phyloP scores from a whole-genome alignment of 345 rosid species.

The Eucalyptus erythrocorys region DNA sequence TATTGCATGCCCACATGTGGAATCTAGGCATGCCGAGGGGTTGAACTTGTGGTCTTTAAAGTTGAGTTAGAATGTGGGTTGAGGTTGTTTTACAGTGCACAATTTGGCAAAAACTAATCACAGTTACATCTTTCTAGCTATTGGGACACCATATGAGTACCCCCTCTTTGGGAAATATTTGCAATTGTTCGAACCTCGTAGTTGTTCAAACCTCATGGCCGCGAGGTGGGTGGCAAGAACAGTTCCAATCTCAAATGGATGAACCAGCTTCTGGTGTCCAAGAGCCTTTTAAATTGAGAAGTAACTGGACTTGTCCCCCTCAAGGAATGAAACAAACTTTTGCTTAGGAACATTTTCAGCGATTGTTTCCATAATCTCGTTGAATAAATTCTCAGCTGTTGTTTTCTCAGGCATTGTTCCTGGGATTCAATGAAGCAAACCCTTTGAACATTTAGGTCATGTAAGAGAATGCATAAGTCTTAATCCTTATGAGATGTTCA shows the following conservation, averaged over 20 bases:
- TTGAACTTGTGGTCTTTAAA: background rate
- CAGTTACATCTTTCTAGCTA: background rate
- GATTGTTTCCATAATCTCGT: constrained; percentile 53
- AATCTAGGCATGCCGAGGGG: too few relatives aligned
- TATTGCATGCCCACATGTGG: too few relatives aligned
- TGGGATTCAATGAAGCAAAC: background rate
- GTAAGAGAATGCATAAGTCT: background rate
- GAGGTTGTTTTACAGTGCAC: background rate
- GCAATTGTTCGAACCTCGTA: too few relatives aligned
- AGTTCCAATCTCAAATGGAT: constrained; percentile 81
- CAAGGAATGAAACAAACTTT: constrained; percentile 54
- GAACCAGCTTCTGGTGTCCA: constrained; percentile 70
- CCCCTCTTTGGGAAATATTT: background rate
- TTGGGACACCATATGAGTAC: background rate
- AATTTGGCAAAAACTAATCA: too few relatives aligned
- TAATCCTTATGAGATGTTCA: too few relatives aligned
- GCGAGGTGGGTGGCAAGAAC: background rate
- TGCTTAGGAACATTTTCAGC: constrained; percentile 49
- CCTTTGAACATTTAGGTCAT: background rate
- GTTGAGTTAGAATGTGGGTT: background rate
- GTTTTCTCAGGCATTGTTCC: constrained; percentile 75
- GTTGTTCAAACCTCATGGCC: background rate
- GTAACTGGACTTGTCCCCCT: constrained; percentile 42
- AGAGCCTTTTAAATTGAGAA: constrained; percentile 53
- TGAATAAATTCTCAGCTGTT: constrained; percentile 41